A percentile compares a stretch with the other conserved stretches of the same genome.
Evolutionary conservation across 805 yeast genomes (phyloP).

Genomic region (Scheffersomyces stipitis): DNA sequence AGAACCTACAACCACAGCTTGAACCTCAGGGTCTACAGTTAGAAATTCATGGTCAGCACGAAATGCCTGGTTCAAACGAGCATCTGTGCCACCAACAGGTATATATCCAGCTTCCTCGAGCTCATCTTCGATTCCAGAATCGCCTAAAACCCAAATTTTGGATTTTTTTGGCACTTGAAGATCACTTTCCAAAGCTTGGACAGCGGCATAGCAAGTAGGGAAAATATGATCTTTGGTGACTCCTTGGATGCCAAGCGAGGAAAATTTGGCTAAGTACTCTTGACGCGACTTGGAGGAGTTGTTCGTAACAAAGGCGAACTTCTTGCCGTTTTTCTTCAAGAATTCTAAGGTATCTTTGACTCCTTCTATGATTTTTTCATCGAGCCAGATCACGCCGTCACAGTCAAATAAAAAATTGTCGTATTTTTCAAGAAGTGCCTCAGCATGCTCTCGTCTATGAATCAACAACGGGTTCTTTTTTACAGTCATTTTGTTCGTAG

Average conservation of each 20-base stretch:
- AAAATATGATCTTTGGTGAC: slow-evolving; percentile 28
- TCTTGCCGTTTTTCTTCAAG: slow-evolving; percentile 23
- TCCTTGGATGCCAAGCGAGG: slow-evolving; percentile 26
- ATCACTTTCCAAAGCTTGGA: slow-evolving; percentile 14
- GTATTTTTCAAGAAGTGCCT: slow-evolving; percentile 22
- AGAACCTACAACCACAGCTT: slow-evolving; percentile 41
- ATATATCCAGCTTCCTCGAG: slow-evolving; percentile 30
- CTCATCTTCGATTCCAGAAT: slow-evolving; percentile 37
- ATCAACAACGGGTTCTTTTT: slow-evolving; percentile 2
- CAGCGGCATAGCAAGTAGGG: slow-evolving; percentile 42
- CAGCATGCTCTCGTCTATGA: slow-evolving; percentile 14
- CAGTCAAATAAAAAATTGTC: slow-evolving; percentile 43
- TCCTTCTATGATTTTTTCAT: slow-evolving; percentile 33
- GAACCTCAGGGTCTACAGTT: slow-evolving; percentile 36
- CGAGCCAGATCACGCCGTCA: slow-evolving; percentile 45
- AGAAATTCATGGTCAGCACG: slow-evolving; percentile 24
- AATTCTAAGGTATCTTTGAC: slow-evolving; percentile 24
- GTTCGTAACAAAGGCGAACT: slow-evolving; percentile 37
- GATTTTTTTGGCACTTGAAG: slow-evolving; percentile 24
- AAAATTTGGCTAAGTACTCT: slow-evolving; percentile 32
- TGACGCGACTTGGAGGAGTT: slow-evolving; percentile 36
- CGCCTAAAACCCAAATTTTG: slow-evolving; percentile 44
- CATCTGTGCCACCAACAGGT: slow-evolving; percentile 37
- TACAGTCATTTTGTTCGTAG: not conserved
- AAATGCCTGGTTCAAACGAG: slow-evolving; percentile 23